phyloP scores from a whole-genome alignment of 345 rosid genomes.

The Mangifera indica region DNA sequence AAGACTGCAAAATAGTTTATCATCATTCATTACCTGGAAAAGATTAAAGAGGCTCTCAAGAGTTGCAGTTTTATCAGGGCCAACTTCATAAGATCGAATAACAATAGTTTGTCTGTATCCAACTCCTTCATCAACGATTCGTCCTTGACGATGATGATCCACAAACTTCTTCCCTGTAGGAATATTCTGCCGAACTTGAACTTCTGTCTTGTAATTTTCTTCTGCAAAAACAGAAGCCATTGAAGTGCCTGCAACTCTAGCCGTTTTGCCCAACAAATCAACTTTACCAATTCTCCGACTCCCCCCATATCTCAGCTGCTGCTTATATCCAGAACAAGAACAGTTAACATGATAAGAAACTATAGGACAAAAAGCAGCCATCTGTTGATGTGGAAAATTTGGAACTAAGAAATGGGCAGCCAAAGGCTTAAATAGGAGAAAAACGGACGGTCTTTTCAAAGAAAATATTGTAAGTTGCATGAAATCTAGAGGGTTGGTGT shows the following conservation, averaged over 20 bases:
- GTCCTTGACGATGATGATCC: conserved; percentile 59
- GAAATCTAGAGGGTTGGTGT: conserved; percentile 11
- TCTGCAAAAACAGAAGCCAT: conserved; percentile 22
- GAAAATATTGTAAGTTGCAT: conserved; percentile 12
- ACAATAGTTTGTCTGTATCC: conserved; percentile 62
- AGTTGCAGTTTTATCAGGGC: conserved; percentile 59
- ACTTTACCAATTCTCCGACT: conserved; percentile 9
- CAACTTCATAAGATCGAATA: conserved; percentile 66
- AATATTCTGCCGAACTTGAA: conserved; percentile 48
- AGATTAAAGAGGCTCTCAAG: conserved; percentile 62
- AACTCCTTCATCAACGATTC: conserved; percentile 50
- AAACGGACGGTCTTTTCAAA: conserved; percentile 17
- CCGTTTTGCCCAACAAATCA: conserved; percentile 23
- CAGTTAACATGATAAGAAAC: conserved; percentile 25
- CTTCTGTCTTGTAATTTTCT: conserved; percentile 27
- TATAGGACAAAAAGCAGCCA: conserved; percentile 28
- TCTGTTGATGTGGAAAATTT: conserved; percentile 18
- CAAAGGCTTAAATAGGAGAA: conserved; percentile 27
- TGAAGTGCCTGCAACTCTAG: conserved; percentile 24
- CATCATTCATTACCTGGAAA: conserved; percentile 43
- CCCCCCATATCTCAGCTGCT: conserved; percentile 29
- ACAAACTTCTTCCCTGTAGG: conserved; percentile 57
- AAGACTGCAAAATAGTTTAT: not conserved
- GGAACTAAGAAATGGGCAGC: conserved; percentile 28
- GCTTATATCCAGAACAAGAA: conserved; percentile 26